A percentile compares a stretch with the other conserved stretches of the same genome.
Evolutionary conservation across 2,329 filamentous ascomycete genomes (phyloP).

Genomic region (Sclerotinia borealis): DNA sequence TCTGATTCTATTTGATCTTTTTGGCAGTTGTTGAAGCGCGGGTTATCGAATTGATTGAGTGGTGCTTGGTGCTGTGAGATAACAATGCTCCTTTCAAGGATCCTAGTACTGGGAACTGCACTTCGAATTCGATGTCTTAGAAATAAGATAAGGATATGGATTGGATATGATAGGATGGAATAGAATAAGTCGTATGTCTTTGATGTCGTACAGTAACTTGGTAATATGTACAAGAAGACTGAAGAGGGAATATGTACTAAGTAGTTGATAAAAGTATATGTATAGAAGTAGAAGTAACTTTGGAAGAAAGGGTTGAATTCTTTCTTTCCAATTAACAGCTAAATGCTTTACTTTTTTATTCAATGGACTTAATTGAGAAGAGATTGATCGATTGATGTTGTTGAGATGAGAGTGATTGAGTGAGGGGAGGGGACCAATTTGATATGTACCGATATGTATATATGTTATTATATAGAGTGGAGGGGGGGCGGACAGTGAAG

Average conservation of each 20-base stretch:
- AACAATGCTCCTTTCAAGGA: background rate
- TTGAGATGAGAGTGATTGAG: background rate
- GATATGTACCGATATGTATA: constrained; percentile 6
- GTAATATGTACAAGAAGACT: background rate
- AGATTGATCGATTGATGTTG: background rate
- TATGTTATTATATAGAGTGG: background rate
- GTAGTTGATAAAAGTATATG: background rate
- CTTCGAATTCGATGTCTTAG: background rate
- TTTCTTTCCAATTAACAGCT: background rate
- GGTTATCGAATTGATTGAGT: background rate
- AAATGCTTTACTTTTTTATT: background rate
- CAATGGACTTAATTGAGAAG: background rate
- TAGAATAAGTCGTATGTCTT: background rate
- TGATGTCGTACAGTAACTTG: background rate
- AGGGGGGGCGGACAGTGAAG: background rate
- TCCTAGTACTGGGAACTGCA: background rate
- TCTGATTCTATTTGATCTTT: background rate
- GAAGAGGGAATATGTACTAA: background rate
- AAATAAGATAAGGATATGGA: background rate
- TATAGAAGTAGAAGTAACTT: background rate
- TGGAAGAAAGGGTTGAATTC: constrained; percentile 4
- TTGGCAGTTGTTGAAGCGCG: background rate
- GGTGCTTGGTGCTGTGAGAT: background rate
- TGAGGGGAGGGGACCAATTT: background rate
- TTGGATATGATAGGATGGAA: background rate